Evolutionary conservation across 2,329 filamentous ascomycete genomes (phyloP).

Genomic region (Fusarium chaquense): DNA sequence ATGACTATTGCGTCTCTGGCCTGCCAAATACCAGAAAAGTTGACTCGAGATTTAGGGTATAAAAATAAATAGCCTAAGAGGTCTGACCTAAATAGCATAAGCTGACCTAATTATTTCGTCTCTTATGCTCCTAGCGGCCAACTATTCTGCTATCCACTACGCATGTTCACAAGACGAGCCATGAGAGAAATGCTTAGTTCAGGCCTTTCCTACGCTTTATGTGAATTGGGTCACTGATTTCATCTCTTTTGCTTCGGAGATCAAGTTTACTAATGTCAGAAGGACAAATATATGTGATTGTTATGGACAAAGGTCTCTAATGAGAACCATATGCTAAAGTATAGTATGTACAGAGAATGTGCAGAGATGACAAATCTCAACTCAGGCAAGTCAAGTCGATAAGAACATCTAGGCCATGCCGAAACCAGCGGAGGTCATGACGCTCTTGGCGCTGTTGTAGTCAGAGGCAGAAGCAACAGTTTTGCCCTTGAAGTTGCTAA

Average conservation of each 20-base stretch:
- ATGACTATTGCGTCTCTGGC: too few species aligned
- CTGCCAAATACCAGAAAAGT: too few species aligned
- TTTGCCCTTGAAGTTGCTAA: constrained; percentile 65
- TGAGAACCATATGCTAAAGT: constrained; percentile 8
- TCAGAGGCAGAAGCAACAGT: constrained; percentile 60
- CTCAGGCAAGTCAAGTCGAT: not conserved
- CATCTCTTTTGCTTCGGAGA: not conserved
- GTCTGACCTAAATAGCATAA: too few species aligned
- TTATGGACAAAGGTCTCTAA: constrained; percentile 27
- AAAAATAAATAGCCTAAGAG: too few species aligned
- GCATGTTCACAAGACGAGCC: too few species aligned
- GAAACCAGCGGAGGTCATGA: constrained; percentile 59
- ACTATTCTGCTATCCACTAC: too few species aligned
- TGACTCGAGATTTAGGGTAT: too few species aligned
- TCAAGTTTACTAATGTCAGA: not conserved
- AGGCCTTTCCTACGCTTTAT: not conserved
- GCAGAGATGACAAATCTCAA: constrained; percentile 5
- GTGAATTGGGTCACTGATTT: not conserved
- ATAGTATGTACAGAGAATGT: constrained; percentile 39
- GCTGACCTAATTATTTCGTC: too few species aligned
- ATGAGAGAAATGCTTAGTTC: not conserved
- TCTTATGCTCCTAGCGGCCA: too few species aligned
- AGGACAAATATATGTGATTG: constrained; percentile 15
- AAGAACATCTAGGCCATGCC: constrained; percentile 54
- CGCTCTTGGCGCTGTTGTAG: constrained; percentile 52